phyloP scores from a whole-genome alignment of 768 basidiomycete species.

The Clitopilus hobsonii region DNA sequence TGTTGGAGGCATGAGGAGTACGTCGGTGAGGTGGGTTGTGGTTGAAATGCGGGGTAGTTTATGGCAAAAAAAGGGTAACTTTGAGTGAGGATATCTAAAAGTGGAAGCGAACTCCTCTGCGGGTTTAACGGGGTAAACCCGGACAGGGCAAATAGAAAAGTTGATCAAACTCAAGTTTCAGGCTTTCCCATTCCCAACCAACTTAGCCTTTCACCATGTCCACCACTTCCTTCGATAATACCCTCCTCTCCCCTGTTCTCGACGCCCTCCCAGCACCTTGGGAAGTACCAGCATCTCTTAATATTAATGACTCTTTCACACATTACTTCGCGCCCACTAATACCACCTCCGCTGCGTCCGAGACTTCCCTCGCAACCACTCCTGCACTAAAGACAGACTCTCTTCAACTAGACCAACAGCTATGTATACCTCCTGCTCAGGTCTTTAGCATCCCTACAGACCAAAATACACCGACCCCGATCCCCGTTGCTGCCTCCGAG shows the following conservation, averaged over 20 bases:
- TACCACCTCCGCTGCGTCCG: not conserved
- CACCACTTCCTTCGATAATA: not conserved
- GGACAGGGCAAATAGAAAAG: not conserved
- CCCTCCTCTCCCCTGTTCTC: not conserved
- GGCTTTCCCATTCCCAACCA: not conserved
- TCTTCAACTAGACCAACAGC: not conserved
- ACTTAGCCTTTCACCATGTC: constrained; percentile 1
- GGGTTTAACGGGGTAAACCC: constrained; percentile 1
- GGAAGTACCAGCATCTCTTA: not conserved
- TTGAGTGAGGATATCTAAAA: not conserved
- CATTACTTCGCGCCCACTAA: constrained; percentile 1
- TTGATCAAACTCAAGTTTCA: constrained; percentile 1
- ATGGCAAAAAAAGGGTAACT: not conserved
- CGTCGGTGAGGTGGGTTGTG: not conserved
- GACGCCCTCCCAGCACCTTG: constrained; percentile 1
- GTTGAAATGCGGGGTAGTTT: not conserved
- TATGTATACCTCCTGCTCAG: not conserved
- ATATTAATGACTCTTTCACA: not conserved
- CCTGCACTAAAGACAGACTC: not conserved
- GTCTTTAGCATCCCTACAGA: not conserved
- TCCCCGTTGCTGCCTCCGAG: not conserved
- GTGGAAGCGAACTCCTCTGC: not conserved
- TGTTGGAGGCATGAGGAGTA: not conserved
- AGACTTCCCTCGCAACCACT: constrained; percentile 1
- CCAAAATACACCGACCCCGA: not conserved